Conservation (phyloP, 2,329 filamentous ascomycete species). For the Aurifilum marmelostoma region DNA sequence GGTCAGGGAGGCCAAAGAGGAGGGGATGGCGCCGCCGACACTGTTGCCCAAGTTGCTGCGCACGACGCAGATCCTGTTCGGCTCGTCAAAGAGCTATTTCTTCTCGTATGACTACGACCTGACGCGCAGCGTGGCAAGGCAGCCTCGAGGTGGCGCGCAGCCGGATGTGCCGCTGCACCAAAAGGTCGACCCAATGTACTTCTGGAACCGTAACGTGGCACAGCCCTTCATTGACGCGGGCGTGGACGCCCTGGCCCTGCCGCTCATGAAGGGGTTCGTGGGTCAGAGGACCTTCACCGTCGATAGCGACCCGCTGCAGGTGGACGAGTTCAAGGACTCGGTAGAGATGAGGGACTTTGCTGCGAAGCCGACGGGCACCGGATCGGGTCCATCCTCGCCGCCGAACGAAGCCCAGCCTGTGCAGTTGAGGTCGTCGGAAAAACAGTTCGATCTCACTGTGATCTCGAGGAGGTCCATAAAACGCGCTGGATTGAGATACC, state of each 20-base stretch:
- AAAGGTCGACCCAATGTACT: constrained; percentile 77
- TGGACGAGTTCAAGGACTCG: constrained; percentile 52
- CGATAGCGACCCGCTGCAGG: constrained; percentile 62
- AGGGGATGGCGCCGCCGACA: constrained; percentile 29
- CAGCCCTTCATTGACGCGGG: constrained; percentile 75
- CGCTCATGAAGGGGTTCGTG: constrained; percentile 91
- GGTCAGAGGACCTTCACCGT: constrained; percentile 82
- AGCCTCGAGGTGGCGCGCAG: constrained; percentile 54
- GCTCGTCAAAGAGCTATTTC: constrained; percentile 82
- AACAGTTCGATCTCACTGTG: constrained; percentile 77
- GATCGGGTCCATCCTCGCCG: constrained; percentile 26
- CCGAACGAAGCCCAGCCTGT: constrained; percentile 35
- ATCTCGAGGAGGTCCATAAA: constrained; percentile 89
- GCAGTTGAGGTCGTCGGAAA: constrained; percentile 51
- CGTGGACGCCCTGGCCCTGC: constrained; percentile 72
- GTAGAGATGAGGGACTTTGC: constrained; percentile 43
- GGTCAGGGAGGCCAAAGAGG: constrained; percentile 26
- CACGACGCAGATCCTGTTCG: constrained; percentile 83
- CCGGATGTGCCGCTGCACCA: constrained; percentile 70
- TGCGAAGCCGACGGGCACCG: constrained; percentile 25
- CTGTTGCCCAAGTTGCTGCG: constrained; percentile 83
- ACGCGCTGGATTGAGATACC: constrained; percentile 84
- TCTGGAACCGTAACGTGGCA: constrained; percentile 85
- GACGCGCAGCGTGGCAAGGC: constrained; percentile 64
- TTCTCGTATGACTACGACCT: constrained; percentile 96